Percentiles rank a stretch among this genome's conserved stretches.
Conservation (phyloP, 805 yeast genomes). For the Wickerhamomyces hampshirensis region DNA sequence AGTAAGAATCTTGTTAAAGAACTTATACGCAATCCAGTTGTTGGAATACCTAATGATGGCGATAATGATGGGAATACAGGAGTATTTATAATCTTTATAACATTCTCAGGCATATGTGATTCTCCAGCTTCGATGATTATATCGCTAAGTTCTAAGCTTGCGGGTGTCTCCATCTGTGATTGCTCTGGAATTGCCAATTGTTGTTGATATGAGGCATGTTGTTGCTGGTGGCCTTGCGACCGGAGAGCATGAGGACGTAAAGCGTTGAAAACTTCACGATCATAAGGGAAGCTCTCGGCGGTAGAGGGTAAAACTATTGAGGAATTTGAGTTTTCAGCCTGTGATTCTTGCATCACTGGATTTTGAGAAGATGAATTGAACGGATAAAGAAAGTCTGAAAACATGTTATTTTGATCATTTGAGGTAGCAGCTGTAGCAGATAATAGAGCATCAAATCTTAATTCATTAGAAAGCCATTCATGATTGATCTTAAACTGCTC, state of each 20-base stretch:
- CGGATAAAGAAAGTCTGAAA: slow-evolving; percentile 46
- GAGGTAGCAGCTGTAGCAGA: slow-evolving; percentile 62
- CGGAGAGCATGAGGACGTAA: slow-evolving; percentile 16
- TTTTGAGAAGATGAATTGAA: slow-evolving; percentile 5
- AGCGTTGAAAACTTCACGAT: slow-evolving; percentile 25
- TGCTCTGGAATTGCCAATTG: background rate
- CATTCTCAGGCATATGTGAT: slow-evolving; percentile 43
- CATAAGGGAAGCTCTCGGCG: slow-evolving; percentile 14
- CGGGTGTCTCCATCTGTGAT: slow-evolving; percentile 1
- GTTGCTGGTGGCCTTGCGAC: background rate
- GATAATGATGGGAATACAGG: slow-evolving; percentile 29
- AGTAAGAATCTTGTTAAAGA: slow-evolving; percentile 70
- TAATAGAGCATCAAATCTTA: slow-evolving; percentile 65
- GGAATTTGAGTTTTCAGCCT: background rate
- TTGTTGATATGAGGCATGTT: background rate
- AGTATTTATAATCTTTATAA: slow-evolving; percentile 37
- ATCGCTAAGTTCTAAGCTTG: slow-evolving; percentile 9
- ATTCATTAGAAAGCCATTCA: slow-evolving; percentile 68
- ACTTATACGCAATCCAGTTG: slow-evolving; percentile 56
- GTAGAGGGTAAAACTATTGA: background rate
- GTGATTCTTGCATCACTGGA: slow-evolving; percentile 3
- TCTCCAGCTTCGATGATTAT: slow-evolving; percentile 24
- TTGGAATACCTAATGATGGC: slow-evolving; percentile 40
- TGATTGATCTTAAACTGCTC: slow-evolving; percentile 13
- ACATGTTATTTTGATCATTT: slow-evolving; percentile 50